Evolutionary conservation across 768 basidiomycete species (phyloP), one percentile per base, ranked within the genome.

Genomic region (Naematelia aurantialba): DNA sequence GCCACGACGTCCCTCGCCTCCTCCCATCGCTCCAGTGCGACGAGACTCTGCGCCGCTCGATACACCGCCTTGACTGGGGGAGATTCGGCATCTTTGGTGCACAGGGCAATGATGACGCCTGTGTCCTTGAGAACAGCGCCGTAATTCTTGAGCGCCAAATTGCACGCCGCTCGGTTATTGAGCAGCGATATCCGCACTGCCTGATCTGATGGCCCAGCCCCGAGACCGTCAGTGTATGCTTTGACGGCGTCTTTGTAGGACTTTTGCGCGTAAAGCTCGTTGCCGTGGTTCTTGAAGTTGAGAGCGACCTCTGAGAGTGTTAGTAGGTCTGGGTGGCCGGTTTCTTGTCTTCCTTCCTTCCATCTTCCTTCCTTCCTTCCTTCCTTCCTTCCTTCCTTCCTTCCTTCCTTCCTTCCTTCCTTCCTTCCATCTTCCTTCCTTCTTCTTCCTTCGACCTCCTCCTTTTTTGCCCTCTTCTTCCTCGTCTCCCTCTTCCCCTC

Each of bases 211-310:
- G 92, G 89, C 57, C 88, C 85, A 19, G 88, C 89, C 56, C 92
- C 89, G 24, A 98, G 68, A 1, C 88, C 94, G 74, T 93, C 89
- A 0, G 87, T 85, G 75, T 98, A 99, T 75, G 97, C 96, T 0
- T 85, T 84, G 5, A 87, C 60, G 0, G 96, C 96, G 75, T 98
- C 92, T 34, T 89, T 83, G 76, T 84, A 88, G 45, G 89, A 84
- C 71, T 89, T 90, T 26, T 87, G 87, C 65, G 85, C 87, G 79
- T 89, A 94, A 69, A 94, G 90, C 56, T 93, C 91, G 73, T 97
- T 98, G 3, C 92, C 96, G 73, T 94, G 90, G 54, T 90, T 85
- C 76, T 96, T 97, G 79, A 97, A 96, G 71, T 89, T 92, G 61
- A 84, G 82, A 1, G 94, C 91, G 63, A 91, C 81, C 76, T 98